Base-by-base conservation (phyloP, 2,329 filamentous ascomycete species). In the Sarocladium brachiariae region DNA sequence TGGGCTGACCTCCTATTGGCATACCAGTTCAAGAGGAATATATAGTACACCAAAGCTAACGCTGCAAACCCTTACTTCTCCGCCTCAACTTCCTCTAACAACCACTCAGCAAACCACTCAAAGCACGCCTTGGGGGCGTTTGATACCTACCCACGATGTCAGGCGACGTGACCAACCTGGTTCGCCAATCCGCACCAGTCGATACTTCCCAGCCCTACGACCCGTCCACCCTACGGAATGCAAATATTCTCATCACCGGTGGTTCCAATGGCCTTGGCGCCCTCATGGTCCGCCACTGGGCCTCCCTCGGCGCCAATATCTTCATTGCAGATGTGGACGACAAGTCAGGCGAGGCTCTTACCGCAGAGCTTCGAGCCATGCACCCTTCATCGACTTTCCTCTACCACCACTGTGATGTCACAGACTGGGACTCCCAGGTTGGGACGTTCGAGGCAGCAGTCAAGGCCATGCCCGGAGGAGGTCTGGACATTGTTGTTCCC, bases 371-470 rank as follows among this genome's bases (percentile, higher is more conserved):
- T 34, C 71, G 74, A 37, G 59, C 68, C 37, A 61, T 52, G 13
- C 54, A 68, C 45, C 61, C 60, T 59, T 53, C 69, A 63, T 27
- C 68, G 62, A 55, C 73, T 23, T 75, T 79, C 53, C 69, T 77
- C 59, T 85, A 78, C 60, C 66, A 81, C 49, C 70, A 76, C 57
- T 84, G 80, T 69, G 78, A 87, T 65, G 83, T 87, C 9, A 80
- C 78, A 1, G 70, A 76, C 55, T 87, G 82, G 81, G 67, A 79
- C 38, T 78, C 76, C 5, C 83, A 87, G 59, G 77, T 81, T 41
- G 67, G 73, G 24, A 71, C 87, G 50, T 88, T 87, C 70, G 76
- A 78, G 39, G 65, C 73, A 50, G 81, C 81, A 2, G 68, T 72
- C 33, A 67, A 69, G 49, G 65, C 78, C 50, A 82, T 78, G 53